Percentiles rank a stretch among this genome's conserved stretches.
These are phyloP conservation scores for Myrmaecium sp. DNA, from an alignment of 2,329 filamentous ascomycete species.

Conservation along the genomic window DNA sequence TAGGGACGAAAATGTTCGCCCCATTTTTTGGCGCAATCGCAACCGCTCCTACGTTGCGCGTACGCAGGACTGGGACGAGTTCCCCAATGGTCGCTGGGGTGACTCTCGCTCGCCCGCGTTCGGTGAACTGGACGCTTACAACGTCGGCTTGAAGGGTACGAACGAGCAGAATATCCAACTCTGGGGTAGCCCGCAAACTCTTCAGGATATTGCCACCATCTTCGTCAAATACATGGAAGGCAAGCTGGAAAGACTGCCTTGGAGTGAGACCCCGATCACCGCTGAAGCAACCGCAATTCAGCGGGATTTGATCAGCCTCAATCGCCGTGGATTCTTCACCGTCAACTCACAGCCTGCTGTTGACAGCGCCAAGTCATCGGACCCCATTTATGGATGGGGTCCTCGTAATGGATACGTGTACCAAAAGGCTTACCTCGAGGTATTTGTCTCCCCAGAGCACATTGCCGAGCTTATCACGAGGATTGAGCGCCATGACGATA, in stretches of 20 bases:
- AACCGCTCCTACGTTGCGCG: conserved; percentile 91
- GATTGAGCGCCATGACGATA: conserved; percentile 59
- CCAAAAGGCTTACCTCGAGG: conserved; percentile 92
- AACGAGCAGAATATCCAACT: conserved; percentile 92
- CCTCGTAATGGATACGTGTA: conserved; percentile 93
- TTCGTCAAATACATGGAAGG: conserved; percentile 77
- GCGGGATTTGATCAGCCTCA: conserved; percentile 61
- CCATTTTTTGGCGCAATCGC: conserved; percentile 96
- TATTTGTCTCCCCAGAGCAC: conserved; percentile 67
- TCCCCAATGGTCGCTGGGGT: conserved; percentile 96
- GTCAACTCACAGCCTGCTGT: conserved; percentile 97
- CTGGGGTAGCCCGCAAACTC: conserved; percentile 70
- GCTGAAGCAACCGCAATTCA: conserved; percentile 67
- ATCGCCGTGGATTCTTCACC: conserved; percentile 73
- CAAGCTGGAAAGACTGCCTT: conserved; percentile 68
- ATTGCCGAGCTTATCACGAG: conserved; percentile 61
- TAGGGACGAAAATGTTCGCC: conserved; percentile 84
- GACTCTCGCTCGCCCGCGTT: conserved; percentile 93
- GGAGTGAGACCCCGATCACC: conserved; percentile 82
- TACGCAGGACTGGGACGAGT: conserved; percentile 98
- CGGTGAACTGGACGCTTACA: conserved; percentile 86
- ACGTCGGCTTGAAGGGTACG: conserved; percentile 80
- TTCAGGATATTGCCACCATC: conserved; percentile 65
- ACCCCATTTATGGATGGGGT: conserved; percentile 85
- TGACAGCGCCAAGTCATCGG: conserved; percentile 72